Evolutionary conservation across 208 protist species (phyloP), one percentile per base, ranked within the genome.

Genomic region (Crithidia acanthocephali): DNA sequence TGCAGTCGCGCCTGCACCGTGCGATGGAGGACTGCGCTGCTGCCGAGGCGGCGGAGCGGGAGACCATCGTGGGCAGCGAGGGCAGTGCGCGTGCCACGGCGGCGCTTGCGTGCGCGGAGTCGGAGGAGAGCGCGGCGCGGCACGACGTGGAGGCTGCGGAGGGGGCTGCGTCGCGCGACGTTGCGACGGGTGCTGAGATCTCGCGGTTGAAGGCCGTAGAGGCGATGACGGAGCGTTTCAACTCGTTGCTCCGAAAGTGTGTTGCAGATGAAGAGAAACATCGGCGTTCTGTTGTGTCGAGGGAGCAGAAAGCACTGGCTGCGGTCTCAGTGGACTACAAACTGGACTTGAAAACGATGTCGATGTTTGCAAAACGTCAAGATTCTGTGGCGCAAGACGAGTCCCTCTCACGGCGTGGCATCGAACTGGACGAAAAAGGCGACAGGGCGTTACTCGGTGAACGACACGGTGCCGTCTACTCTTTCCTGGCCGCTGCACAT

Each of bases 151-250:
- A 32, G 18, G 60, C 53, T 8, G 60, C 50, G 52, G 62, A 76
- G 60, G 45, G 64, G 52, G 47, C 60, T 20, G 42, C 40, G 23
- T 37, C 23, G 18, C 58, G 68, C 50, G 68, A 30, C 33, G 68
- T 25, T 11, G 11, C 30, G 27, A 11, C 4, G 42, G 35, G 59
- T 15, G 47, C 7, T 23, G 45, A 44, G 68, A 74, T 4, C 28
- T 47, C 11, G 7, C 45, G 45, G 16, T 50, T 4, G 16, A 7
- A 23, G 9, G 45, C 45, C 5, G 9, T 50, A 23, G 53, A 28
- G 44, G 7, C 18, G 50, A 51, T 22, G 30, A n/a, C 37, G 18
- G 18, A 27, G 33, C 25, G 56, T 22, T 61, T 20, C 7, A 8
- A 27, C 8, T 6, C 10, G 4, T 30, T 45, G 4, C 5, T 63